Conservation (phyloP, 2,329 filamentous ascomycete species). For the Remersonia thermophila region DNA sequence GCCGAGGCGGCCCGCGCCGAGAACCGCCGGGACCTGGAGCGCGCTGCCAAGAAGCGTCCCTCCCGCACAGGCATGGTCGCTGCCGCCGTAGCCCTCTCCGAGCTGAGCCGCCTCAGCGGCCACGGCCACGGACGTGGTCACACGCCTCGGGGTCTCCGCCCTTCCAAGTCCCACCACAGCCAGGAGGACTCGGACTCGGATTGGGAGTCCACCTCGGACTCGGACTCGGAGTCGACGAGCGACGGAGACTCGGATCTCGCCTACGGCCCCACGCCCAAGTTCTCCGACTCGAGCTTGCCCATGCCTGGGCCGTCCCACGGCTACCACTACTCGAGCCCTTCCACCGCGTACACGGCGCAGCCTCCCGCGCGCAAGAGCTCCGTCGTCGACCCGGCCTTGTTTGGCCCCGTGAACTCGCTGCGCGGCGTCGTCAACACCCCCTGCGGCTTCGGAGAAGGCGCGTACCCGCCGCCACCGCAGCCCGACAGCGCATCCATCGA, state of each 20-base stretch:
- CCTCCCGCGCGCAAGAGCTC: slow-evolving; percentile 30
- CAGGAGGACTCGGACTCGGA: slow-evolving; percentile 37
- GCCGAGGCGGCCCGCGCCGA: slow-evolving; percentile 39
- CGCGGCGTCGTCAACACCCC: slow-evolving; percentile 42
- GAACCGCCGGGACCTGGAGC: slow-evolving; percentile 36
- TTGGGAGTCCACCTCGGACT: slow-evolving; percentile 45
- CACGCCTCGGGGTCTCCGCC: slow-evolving; percentile 12
- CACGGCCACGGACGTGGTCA: slow-evolving; percentile 20
- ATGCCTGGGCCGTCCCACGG: slow-evolving; percentile 23
- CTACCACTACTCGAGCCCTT: slow-evolving; percentile 25
- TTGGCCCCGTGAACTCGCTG: slow-evolving; percentile 50
- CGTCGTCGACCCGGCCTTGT: slow-evolving; percentile 45
- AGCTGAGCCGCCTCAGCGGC: slow-evolving; percentile 28
- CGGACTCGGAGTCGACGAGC: slow-evolving; percentile 26
- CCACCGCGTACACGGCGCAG: slow-evolving; percentile 1
- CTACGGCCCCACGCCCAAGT: slow-evolving; percentile 27
- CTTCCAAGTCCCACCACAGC: slow-evolving; percentile 25
- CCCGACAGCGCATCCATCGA: slow-evolving; percentile 25
- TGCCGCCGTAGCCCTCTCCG: slow-evolving; percentile 29
- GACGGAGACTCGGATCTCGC: slow-evolving; percentile 28
- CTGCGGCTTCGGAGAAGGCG: slow-evolving; percentile 36
- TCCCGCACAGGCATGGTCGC: slow-evolving; percentile 24
- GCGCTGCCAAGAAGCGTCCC: slow-evolving; percentile 27
- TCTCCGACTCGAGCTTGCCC: slow-evolving; percentile 17
- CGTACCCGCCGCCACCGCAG: slow-evolving; percentile 21